Conservation (phyloP, 129 eudicot genomes). For the Ambrosia trifida region DNA sequence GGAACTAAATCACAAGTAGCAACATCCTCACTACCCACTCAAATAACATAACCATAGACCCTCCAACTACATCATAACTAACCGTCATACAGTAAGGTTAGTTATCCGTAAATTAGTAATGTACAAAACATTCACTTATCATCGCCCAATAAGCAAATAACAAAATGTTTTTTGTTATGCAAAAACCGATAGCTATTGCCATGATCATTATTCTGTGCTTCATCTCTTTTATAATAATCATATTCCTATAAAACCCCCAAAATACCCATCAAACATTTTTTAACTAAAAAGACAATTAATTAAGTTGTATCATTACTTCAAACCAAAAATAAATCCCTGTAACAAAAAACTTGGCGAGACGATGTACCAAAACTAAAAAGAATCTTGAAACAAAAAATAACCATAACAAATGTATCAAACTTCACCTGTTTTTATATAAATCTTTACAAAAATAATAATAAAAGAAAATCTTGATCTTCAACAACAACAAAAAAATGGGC, state of each 20-base stretch:
- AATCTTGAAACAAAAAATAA: conserved; percentile 1
- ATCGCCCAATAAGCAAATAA: no score
- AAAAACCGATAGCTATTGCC: not conserved
- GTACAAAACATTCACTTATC: no score
- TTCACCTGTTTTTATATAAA: conserved; percentile 2
- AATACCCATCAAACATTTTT: conserved; percentile 16
- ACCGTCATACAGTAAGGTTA: no score
- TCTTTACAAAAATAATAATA: not conserved
- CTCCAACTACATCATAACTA: no score
- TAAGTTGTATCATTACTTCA: not conserved
- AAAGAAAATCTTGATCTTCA: not conserved
- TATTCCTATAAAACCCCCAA: conserved; percentile 8
- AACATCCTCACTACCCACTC: no score
- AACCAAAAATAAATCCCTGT: conserved; percentile 15
- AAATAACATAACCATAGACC: no score
- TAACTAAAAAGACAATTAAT: not conserved
- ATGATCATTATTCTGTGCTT: conserved; percentile 5
- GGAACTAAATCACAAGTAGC: no score
- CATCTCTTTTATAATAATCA: conserved; percentile 3
- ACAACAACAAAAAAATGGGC: conserved; percentile 17
- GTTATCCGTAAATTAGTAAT: no score
- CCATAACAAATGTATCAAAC: not conserved
- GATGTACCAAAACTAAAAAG: conserved; percentile 14
- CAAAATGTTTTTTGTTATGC: no score
- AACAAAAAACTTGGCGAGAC: conserved; percentile 37